Conservation (phyloP, 352 stramenopile genomes). For the Pythium grandisporangium region DNA sequence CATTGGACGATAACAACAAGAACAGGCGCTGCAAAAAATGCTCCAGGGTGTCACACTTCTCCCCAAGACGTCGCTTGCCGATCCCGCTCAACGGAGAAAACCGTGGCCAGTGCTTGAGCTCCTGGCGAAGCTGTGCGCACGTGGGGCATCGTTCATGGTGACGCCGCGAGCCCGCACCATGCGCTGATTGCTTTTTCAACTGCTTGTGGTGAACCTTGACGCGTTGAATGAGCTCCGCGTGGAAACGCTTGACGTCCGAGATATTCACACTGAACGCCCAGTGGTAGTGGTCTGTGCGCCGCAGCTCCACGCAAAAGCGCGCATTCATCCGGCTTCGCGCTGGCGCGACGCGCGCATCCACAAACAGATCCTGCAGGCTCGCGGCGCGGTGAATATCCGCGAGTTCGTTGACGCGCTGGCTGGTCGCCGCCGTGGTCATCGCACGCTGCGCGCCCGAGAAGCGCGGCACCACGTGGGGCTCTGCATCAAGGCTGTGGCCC, state of each 20-base stretch:
- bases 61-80: conserved; percentile 32
- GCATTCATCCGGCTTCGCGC: conserved; percentile 25
- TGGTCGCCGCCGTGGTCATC: not conserved
- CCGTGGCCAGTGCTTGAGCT: conserved; percentile 26
- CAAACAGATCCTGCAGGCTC: conserved; percentile 32
- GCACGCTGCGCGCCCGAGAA: too few relatives aligned
- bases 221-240: conserved; percentile 21
- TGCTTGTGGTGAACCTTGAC: conserved; percentile 28
- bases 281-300: conserved; percentile 4
- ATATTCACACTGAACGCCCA: conserved; percentile 31
- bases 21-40: conserved; percentile 42
- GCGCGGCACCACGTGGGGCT: too few relatives aligned
- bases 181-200: too few relatives aligned
- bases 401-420: conserved; percentile 28
- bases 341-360: conserved; percentile 42
- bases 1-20: conserved; percentile 17
- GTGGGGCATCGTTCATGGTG: conserved; percentile 14
- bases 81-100: conserved; percentile 30
- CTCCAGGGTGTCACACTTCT: conserved; percentile 36
- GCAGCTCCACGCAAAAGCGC: conserved; percentile 51
- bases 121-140: conserved; percentile 28
- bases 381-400: conserved; percentile 47
- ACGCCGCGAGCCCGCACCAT: conserved; percentile 1
- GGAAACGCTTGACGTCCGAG: conserved; percentile 28
- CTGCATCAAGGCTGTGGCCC: too few relatives aligned